Conservation (phyloP, 257 asterid species). For the Nicotiana obtusifolia region DNA sequence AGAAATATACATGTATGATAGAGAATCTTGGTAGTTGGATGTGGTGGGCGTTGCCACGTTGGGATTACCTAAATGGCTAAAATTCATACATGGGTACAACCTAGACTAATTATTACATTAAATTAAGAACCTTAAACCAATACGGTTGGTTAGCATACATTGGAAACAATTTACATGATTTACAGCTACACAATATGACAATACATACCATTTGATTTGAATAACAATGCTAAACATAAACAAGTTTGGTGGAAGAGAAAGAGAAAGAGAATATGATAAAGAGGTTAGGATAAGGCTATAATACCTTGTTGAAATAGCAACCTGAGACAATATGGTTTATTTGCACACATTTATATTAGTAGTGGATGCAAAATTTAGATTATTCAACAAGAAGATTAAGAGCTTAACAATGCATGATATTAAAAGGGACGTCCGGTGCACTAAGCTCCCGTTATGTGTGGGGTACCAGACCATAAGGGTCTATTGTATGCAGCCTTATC, state of each 20-base stretch:
- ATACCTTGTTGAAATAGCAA: background rate
- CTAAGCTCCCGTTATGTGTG: too few species aligned
- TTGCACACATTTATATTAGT: background rate
- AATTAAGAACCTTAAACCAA: background rate
- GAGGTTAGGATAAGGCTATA: background rate
- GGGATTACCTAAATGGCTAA: background rate
- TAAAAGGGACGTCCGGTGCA: rapidly evolving
- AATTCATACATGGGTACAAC: background rate
- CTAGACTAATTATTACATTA: background rate
- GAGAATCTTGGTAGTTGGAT: background rate
- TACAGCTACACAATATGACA: background rate
- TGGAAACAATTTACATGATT: background rate
- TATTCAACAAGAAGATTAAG: background rate
- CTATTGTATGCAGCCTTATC: too few species aligned
- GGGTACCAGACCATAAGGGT: rapidly evolving
- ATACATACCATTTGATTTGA: background rate
- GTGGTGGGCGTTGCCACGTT: background rate
- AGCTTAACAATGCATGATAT: background rate
- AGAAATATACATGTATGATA: background rate
- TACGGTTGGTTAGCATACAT: background rate
- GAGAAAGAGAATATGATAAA: background rate
- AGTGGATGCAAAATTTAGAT: background rate
- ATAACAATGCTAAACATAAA: background rate
- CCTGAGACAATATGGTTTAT: background rate
- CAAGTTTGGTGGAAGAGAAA: background rate